Conservation (phyloP, 2,329 filamentous ascomycete genomes). For the Penicillium olsonii region DNA sequence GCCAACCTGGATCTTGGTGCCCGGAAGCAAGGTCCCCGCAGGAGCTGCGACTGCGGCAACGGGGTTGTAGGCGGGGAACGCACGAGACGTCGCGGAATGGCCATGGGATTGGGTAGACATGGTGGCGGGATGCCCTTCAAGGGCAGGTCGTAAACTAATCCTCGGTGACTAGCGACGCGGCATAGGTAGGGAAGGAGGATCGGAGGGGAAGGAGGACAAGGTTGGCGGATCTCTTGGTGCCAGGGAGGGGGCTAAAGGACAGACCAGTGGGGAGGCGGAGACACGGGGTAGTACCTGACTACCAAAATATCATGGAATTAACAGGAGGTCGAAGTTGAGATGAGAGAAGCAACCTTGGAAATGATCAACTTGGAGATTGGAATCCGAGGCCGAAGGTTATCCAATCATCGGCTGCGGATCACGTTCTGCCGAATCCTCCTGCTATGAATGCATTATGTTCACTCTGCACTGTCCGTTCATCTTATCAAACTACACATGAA, state of each 20-base stretch:
- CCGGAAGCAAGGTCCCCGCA: constrained; percentile 86
- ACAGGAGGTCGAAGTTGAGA: constrained; percentile 4
- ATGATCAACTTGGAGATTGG: constrained; percentile 14
- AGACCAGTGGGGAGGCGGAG: constrained; percentile 21
- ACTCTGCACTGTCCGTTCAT: not conserved
- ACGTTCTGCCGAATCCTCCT: constrained; percentile 18
- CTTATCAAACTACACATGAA: not conserved
- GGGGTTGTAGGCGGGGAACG: constrained; percentile 36
- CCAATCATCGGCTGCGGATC: constrained; percentile 28
- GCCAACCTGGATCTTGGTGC: constrained; percentile 96
- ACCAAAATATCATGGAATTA: constrained; percentile 19
- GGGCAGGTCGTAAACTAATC: constrained; percentile 21
- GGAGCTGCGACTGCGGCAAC: constrained; percentile 46
- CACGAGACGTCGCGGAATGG: constrained; percentile 31
- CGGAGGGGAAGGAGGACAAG: constrained; percentile 11
- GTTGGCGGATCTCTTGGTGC: constrained; percentile 6
- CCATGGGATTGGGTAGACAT: constrained; percentile 38
- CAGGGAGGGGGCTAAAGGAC: constrained; percentile 10
- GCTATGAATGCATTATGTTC: not conserved
- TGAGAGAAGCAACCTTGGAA: constrained; percentile 7
- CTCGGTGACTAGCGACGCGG: constrained; percentile 21
- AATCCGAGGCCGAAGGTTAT: constrained; percentile 21
- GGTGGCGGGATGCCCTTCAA: constrained; percentile 28
- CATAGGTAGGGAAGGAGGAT: constrained; percentile 23
- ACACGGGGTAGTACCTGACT: constrained; percentile 23